These are phyloP conservation scores for Detonula confervacea DNA, from an alignment of 352 stramenopile species.

Conservation along the genomic window DNA sequence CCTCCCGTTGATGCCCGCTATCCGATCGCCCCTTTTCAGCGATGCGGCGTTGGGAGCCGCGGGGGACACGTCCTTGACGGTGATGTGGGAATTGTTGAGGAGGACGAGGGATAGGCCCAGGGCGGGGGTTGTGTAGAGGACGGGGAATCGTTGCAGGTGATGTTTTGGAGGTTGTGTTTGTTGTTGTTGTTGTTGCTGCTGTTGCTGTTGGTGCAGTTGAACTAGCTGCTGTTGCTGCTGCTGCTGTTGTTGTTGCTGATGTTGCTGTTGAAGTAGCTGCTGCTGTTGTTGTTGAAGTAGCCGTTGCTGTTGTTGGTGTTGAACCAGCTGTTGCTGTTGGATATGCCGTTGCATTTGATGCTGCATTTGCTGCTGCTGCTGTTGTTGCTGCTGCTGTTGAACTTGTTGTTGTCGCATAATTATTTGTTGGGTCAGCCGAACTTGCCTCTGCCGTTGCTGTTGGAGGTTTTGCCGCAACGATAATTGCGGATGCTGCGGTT, in stretches of 20 bases:
- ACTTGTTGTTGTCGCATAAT: constrained; percentile 9
- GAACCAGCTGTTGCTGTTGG: constrained; percentile 8
- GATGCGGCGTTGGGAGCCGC: constrained; percentile 33
- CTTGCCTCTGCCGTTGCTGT: not conserved
- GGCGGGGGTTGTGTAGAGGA: constrained; percentile 21
- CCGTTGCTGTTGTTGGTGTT: not conserved
- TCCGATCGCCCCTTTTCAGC: constrained; percentile 27
- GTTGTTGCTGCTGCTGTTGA: not conserved
- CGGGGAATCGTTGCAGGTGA: constrained; percentile 11
- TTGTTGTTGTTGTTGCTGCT: constrained; percentile 3
- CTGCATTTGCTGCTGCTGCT: not conserved
- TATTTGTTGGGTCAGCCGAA: not conserved
- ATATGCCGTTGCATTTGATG: not conserved
- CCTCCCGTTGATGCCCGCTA: constrained; percentile 52
- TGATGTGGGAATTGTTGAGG: constrained; percentile 11
- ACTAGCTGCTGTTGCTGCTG: not conserved
- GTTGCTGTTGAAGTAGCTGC: not conserved
- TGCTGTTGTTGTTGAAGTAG: not conserved
- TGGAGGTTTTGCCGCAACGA: not conserved
- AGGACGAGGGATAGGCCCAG: constrained; percentile 36
- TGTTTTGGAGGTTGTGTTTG: constrained; percentile 2
- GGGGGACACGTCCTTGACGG: constrained; percentile 11
- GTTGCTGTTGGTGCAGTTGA: constrained; percentile 5
- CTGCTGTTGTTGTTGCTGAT: not conserved
- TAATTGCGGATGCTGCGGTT: not conserved